Evolutionary conservation across 2,329 filamentous ascomycete genomes (phyloP), one percentile per base, ranked within the genome.

Genomic region (Stagonosporopsis chrysanthemi): DNA sequence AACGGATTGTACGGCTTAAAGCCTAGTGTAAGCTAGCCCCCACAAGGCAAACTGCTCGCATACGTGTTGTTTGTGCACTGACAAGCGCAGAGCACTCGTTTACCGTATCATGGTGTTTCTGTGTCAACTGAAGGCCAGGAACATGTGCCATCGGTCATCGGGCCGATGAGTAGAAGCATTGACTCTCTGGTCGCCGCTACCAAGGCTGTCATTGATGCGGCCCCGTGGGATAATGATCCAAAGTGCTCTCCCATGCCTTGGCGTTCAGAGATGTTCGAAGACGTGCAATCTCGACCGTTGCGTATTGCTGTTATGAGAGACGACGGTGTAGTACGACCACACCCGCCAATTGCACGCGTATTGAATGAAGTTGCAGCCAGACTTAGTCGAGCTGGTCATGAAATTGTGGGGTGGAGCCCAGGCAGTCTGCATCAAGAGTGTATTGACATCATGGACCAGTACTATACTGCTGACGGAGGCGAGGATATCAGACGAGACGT

Each of bases 121-220:
- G 86, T 88, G 0, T 87, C 85, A 0, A 87, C 83, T 0, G 85
- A 88, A 38, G 85, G 86, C 2, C 86, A 88, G 64, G 84, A 88
- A 53, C 85, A 88, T 69, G 83, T 88, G 0, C 86, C 86, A 1
- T 88, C 86, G 0, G 80, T 85, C 0, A 75, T 88, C n/a, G 86
- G 86, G 0, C 86, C 87, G 1, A 79, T 89, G 75, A 77, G 83
- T 6, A 78, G 85, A 6, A 79, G 78, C 56, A 67, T 87, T 4
- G 68, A 76, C 3, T 84, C 85, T 0, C 72, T 89, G 2, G 75
- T 76, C 7, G 73, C 79, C 1, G 76, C 80, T 9, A 86, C 80
- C 62, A 82, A 77, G 60, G 77, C 79, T 0, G 63, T 87, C 1
- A 76, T 82, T 8, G 68, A 79, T 6, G 68, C 78, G 6, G 71